Evolutionary conservation across 2,329 filamentous ascomycete genomes (phyloP).

Genomic region (Mariannaea sp.): DNA sequence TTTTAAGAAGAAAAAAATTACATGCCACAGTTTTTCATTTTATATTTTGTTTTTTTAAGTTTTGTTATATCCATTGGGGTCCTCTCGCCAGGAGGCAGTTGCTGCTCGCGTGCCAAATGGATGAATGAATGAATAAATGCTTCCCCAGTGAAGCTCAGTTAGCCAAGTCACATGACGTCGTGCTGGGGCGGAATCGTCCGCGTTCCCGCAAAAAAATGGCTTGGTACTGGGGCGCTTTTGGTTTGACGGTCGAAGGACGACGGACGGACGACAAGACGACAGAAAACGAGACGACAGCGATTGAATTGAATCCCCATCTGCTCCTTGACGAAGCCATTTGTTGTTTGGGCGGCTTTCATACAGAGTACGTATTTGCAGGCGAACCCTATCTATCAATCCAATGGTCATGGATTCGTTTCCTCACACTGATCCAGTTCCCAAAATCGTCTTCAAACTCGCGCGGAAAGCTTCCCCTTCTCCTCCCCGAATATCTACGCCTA

Average conservation of each 20-base stretch:
- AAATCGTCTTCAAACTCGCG: no score
- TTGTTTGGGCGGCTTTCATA: no score
- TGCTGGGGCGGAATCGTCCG: conserved; percentile 20
- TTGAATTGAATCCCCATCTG: no score
- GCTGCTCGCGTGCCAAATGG: not conserved
- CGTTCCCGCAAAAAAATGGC: conserved; percentile 7
- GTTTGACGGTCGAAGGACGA: conserved; percentile 3
- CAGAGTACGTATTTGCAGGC: conserved; percentile 1
- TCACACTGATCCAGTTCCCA: not conserved
- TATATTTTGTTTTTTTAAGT: no score
- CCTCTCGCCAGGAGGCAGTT: not conserved
- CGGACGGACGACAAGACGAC: no score
- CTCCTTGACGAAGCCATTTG: no score
- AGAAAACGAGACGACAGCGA: conserved; percentile 3
- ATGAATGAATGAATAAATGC: no score
- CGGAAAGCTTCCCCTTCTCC: not conserved
- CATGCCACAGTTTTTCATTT: no score
- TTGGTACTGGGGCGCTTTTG: conserved; percentile 13
- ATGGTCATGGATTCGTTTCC: not conserved
- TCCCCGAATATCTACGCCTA: not conserved
- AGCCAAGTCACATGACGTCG: conserved; percentile 23
- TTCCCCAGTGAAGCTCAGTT: no score
- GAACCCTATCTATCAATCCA: not conserved
- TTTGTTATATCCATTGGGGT: no score
- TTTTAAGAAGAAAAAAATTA: no score